A percentile compares a stretch with the other conserved stretches of the same genome.
These are phyloP conservation scores for Corymbia citriodora DNA, from an alignment of 441 rosid species.

Conservation along the genomic window DNA sequence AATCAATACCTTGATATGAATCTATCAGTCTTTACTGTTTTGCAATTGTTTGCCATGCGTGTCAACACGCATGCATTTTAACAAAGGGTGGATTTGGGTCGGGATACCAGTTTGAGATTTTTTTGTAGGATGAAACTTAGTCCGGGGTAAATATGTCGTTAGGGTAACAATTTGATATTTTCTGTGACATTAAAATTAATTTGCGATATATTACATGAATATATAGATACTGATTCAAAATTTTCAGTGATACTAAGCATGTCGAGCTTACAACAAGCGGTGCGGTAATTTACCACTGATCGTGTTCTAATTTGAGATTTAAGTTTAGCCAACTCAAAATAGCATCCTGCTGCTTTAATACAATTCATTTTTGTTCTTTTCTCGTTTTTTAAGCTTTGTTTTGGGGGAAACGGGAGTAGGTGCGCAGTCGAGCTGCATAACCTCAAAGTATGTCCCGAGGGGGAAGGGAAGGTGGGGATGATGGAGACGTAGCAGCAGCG, in stretches of 20 bases:
- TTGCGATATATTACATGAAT: neutral
- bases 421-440: neutral
- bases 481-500: neutral
- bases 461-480: neutral
- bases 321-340: neutral
- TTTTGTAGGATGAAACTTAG: neutral
- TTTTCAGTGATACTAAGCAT: neutral
- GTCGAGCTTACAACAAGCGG: no score
- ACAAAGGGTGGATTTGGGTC: neutral
- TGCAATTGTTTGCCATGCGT: neutral
- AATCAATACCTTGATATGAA: neutral
- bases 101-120: fast-evolving
- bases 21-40: neutral
- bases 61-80: neutral
- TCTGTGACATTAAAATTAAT: neutral
- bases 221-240: neutral
- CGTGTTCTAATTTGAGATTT: no score
- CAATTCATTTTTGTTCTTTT: no score
- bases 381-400: no score
- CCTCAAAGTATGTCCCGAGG: neutral
- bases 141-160: fast-evolving
- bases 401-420: no score
- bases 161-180: neutral
- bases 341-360: neutral
- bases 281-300: neutral